These are phyloP conservation scores for Astrephomene gubernaculifera DNA, from an alignment of 139 green algal genomes.

Conservation along the genomic window DNA sequence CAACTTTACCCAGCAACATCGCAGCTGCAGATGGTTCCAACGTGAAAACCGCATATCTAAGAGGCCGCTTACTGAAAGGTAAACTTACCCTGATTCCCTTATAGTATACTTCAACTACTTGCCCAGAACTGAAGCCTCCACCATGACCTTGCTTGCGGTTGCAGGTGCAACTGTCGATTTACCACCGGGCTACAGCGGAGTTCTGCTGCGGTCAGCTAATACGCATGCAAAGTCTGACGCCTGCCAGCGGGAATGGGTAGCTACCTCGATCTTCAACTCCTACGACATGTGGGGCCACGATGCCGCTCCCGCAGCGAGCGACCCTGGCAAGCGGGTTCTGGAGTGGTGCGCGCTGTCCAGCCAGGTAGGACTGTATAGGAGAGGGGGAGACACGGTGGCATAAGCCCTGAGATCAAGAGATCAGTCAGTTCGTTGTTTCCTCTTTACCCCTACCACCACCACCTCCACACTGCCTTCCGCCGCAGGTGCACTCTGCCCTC, in stretches of 20 bases:
- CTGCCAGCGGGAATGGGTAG: neutral
- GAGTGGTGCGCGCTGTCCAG: constrained; percentile 14
- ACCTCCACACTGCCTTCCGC: neutral
- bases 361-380: neutral
- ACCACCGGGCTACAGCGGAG: neutral
- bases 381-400: neutral
- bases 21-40: neutral
- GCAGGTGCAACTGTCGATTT: neutral
- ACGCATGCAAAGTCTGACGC: neutral
- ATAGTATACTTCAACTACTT: neutral
- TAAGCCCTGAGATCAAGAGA: neutral
- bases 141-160: neutral
- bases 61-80: neutral
- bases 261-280: neutral
- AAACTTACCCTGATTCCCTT: neutral
- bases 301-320: neutral
- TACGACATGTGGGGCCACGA: constrained; percentile 14
- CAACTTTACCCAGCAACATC: neutral
- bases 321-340: neutral
- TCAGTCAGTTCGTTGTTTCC: neutral
- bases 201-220: neutral
- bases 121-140: neutral
- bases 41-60: neutral
- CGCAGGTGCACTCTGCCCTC: neutral
- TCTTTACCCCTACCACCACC: neutral